Evolutionary conservation across 352 stramenopile genomes (phyloP), one percentile per base, ranked within the genome.

Genomic region (Pythium vanterpoolii): DNA sequence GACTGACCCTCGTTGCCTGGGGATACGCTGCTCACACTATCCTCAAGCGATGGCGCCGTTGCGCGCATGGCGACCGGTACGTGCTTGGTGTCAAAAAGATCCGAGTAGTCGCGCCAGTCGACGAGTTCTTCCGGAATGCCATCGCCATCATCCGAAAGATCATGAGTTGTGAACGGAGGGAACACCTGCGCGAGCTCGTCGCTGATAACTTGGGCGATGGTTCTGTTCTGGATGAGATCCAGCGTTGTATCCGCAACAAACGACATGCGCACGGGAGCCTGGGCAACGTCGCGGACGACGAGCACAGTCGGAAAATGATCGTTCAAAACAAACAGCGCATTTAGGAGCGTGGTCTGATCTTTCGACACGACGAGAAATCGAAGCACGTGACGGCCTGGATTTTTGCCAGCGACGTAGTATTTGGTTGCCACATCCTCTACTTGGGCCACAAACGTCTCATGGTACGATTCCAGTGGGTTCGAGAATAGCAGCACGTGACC

Each of bases 401-500:
- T 61, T 30, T 54, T 52, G 2, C n/a, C 30, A n/a, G 43, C 28
- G 10, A 28, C 14, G 26, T 69, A 69, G 46, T 73, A 73, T 3
- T 18, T 18, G 11, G 26, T n/a, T 1, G 69, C 66, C 5, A 77
- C 27, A 10, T 54, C 34, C 13, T 72, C 19, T 0, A 49, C 23
- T 19, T 67, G 44, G 7, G 16, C 3, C 6, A 69, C 5, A 0
- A 78, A 39, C 13, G n/a, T 24, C 1, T 33, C 7, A 40, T 76
- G 66, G 30, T 74, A 68, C 13, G 33, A 2, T 4, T 49, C 58
- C 2, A 42, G 51, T 4, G 39, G 26, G 34, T 77, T 54, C 3
- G 73, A 71, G 44, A 81, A 76, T 6, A 81, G 40, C 23, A 81
- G 60, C 50, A 81, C 73, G 30, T 81, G 70, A 4, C 55, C 73